Percentiles rank a stretch among this genome's conserved stretches.
These are phyloP conservation scores for Vitis hybrid DNA, from an alignment of 177 flowering plant genomes.

Conservation along the genomic window DNA sequence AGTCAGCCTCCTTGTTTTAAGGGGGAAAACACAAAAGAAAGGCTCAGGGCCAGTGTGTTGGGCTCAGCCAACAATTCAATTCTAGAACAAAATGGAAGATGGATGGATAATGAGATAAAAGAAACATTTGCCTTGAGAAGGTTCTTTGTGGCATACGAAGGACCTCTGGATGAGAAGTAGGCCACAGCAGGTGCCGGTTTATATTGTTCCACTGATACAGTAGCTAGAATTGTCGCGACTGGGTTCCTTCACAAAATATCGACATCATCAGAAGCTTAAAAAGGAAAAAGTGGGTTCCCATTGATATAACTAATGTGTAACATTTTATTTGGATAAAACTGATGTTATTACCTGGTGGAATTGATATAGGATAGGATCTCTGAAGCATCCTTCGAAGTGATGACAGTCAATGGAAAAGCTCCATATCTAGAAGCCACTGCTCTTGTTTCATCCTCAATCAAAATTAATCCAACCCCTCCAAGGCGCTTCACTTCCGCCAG, in stretches of 20 bases:
- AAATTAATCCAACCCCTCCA: conserved; percentile 60
- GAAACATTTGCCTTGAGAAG: conserved; percentile 62
- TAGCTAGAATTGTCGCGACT: conserved; percentile 65
- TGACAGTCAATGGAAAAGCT: conserved; percentile 47
- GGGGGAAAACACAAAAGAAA: too few species aligned
- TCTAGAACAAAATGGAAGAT: background rate
- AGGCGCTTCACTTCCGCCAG: conserved; percentile 26
- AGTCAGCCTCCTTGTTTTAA: too few species aligned
- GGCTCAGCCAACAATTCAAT: background rate
- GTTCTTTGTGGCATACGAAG: conserved; percentile 41
- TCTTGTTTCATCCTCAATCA: conserved; percentile 34
- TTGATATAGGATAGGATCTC: conserved; percentile 56
- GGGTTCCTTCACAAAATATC: conserved; percentile 42
- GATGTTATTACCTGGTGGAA: conserved; percentile 51
- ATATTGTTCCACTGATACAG: conserved; percentile 34
- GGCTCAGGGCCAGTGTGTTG: background rate
- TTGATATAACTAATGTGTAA: too few species aligned
- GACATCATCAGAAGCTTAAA: background rate
- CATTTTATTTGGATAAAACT: too few species aligned
- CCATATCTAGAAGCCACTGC: conserved; percentile 37
- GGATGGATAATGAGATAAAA: background rate
- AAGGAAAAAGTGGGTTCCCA: too few species aligned
- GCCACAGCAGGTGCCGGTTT: conserved; percentile 74
- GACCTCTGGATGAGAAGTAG: conserved; percentile 80
- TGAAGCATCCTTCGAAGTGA: conserved; percentile 42